These are phyloP conservation scores for Globisporangium alternatum DNA, from an alignment of 352 stramenopile genomes.

Conservation along the genomic window DNA sequence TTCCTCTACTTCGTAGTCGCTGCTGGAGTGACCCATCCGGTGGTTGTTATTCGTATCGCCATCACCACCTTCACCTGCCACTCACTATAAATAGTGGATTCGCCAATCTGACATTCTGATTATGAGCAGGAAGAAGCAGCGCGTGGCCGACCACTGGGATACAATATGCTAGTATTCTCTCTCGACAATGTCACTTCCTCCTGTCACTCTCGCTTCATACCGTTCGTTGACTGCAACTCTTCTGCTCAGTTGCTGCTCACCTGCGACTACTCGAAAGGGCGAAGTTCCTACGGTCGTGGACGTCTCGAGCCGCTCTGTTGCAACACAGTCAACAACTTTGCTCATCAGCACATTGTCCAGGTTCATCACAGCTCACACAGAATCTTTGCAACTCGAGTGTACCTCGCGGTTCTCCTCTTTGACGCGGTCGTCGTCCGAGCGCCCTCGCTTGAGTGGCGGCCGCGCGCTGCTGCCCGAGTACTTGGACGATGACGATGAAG, in stretches of 20 bases:
- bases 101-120: neutral
- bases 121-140: neutral
- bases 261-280: neutral
- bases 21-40: neutral
- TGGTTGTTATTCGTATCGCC: neutral
- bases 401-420: slow-evolving; percentile 31
- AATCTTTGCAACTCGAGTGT: neutral
- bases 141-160: neutral
- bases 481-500: slow-evolving; percentile 2
- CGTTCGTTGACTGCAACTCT: neutral
- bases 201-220: neutral
- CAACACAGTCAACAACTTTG: neutral
- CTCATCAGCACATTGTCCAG: neutral
- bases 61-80: neutral
- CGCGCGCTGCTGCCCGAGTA: slow-evolving; percentile 2
- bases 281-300: slow-evolving; percentile 1
- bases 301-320: slow-evolving; percentile 4
- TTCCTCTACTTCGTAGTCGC: neutral
- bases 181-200: neutral
- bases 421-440: slow-evolving; percentile 20
- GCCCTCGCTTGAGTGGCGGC: slow-evolving; percentile 31
- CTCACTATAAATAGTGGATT: neutral
- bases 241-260: neutral
- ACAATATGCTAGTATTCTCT: neutral
- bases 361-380: neutral